A percentile compares a stretch with the other conserved stretches of the same genome.
These are phyloP conservation scores for Suillus weaverae DNA, from an alignment of 768 basidiomycete genomes.

Conservation along the genomic window DNA sequence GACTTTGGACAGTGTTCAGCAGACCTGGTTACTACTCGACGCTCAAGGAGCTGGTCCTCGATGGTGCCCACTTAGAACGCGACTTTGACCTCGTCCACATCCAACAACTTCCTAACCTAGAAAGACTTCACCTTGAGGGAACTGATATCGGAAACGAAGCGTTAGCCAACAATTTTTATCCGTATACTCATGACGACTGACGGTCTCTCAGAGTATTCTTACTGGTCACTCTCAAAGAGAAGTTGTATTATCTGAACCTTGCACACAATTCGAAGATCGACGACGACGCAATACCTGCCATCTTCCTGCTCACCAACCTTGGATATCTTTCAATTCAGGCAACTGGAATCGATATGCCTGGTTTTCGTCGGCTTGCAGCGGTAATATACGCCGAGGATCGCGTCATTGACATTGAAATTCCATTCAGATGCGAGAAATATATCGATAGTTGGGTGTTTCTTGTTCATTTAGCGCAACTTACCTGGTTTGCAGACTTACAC, in stretches of 20 bases:
- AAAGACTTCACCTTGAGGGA: slow-evolving; percentile 46
- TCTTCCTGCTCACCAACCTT: slow-evolving; percentile 49
- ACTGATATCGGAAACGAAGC: slow-evolving; percentile 64
- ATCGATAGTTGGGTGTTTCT: slow-evolving; percentile 46
- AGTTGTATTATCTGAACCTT: slow-evolving; percentile 53
- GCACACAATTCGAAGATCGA: slow-evolving; percentile 52
- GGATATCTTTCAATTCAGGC: slow-evolving; percentile 51
- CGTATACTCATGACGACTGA: slow-evolving; percentile 10
- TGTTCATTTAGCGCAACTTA: background rate
- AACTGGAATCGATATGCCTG: slow-evolving; percentile 57
- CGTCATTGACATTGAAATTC: slow-evolving; percentile 53
- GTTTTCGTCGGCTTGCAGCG: slow-evolving; percentile 51
- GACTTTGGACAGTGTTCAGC: slow-evolving; percentile 43
- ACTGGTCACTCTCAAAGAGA: slow-evolving; percentile 54
- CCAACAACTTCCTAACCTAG: slow-evolving; percentile 53
- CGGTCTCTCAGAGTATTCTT: slow-evolving; percentile 49
- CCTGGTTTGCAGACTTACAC: slow-evolving; percentile 40
- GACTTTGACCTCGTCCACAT: slow-evolving; percentile 53
- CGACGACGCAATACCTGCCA: slow-evolving; percentile 57
- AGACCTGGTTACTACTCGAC: slow-evolving; percentile 51
- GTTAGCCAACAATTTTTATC: slow-evolving; percentile 37
- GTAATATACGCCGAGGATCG: slow-evolving; percentile 38
- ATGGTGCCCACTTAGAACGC: slow-evolving; percentile 39
- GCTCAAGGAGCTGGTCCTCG: slow-evolving; percentile 52
- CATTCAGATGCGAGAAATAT: slow-evolving; percentile 51